Percentiles rank a stretch among this genome's conserved stretches.
phyloP scores from a whole-genome alignment of 1,284 basidiomycete genomes.

The Gomphus sp. region DNA sequence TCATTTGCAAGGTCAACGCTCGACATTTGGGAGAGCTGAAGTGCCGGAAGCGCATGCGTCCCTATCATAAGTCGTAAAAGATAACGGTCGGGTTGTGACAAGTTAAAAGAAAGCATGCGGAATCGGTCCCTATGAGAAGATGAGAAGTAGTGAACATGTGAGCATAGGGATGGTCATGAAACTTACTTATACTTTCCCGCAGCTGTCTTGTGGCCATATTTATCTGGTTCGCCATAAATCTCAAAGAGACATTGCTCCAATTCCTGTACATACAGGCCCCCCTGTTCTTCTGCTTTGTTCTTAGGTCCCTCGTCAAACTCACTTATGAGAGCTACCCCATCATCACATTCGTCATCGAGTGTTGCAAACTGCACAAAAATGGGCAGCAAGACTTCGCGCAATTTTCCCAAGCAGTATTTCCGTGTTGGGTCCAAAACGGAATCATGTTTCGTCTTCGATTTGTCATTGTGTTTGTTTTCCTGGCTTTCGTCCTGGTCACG shows the following conservation, averaged over 20 bases:
- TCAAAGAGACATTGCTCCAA: slow-evolving; percentile 50
- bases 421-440: slow-evolving; percentile 44
- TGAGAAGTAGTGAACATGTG: no score
- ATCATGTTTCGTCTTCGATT: slow-evolving; percentile 27
- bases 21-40: slow-evolving; percentile 17
- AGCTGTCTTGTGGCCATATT: no score
- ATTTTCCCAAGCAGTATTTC: slow-evolving; percentile 66
- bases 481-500: slow-evolving; percentile 25
- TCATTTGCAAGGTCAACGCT: slow-evolving; percentile 83
- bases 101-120: no score
- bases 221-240: no score
- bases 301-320: no score
- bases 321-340: no score
- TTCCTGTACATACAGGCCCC: slow-evolving; percentile 51
- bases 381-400: slow-evolving; percentile 56
- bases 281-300: slow-evolving; percentile 38
- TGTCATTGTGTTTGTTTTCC: slow-evolving; percentile 30
- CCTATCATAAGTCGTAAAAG: no score
- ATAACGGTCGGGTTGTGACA: no score
- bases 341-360: slow-evolving; percentile 19
- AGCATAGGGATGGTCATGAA: no score
- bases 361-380: slow-evolving; percentile 61
- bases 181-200: no score
- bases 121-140: no score
- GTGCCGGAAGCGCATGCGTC: no score